Evolutionary conservation across 1,139 yeast genomes (phyloP).

Genomic region (Candida smagusa): DNA sequence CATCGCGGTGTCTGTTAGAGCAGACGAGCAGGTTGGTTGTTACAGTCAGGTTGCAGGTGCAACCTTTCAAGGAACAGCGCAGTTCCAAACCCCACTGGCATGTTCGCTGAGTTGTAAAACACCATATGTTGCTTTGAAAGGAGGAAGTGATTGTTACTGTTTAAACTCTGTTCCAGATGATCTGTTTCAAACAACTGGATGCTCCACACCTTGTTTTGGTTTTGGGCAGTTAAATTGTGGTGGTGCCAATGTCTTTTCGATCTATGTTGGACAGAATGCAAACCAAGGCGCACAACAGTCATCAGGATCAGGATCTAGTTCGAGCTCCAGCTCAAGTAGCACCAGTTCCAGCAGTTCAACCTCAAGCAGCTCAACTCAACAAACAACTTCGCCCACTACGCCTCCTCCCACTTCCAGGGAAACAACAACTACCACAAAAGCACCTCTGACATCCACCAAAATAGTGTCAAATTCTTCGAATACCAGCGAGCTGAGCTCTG

Average conservation of each 20-base stretch:
- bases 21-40: slow-evolving; percentile 26
- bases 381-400: slow-evolving; percentile 6
- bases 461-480: slow-evolving; percentile 4
- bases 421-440: slow-evolving; percentile 8
- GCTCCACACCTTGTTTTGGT: slow-evolving; percentile 51
- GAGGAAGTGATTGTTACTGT: slow-evolving; percentile 65
- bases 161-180: slow-evolving; percentile 52
- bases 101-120: slow-evolving; percentile 50
- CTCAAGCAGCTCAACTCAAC: background rate
- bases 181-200: slow-evolving; percentile 22
- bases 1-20: slow-evolving; percentile 2
- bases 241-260: slow-evolving; percentile 43
- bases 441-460: slow-evolving; percentile 1
- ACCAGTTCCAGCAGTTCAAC: slow-evolving; percentile 9
- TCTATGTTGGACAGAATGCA: slow-evolving; percentile 22
- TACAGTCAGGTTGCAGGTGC: slow-evolving; percentile 29
- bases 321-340: slow-evolving; percentile 8
- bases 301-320: slow-evolving; percentile 1
- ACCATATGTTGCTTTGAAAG: slow-evolving; percentile 56
- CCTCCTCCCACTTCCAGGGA: slow-evolving; percentile 17
- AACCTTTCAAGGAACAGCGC: slow-evolving; percentile 30
- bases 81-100: slow-evolving; percentile 48
- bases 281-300: slow-evolving; percentile 8
- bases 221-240: slow-evolving; percentile 56
- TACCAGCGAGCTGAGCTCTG: slow-evolving; percentile 3